These are phyloP conservation scores for Arabis hirsuta DNA, from an alignment of 345 rosid species.

Conservation along the genomic window DNA sequence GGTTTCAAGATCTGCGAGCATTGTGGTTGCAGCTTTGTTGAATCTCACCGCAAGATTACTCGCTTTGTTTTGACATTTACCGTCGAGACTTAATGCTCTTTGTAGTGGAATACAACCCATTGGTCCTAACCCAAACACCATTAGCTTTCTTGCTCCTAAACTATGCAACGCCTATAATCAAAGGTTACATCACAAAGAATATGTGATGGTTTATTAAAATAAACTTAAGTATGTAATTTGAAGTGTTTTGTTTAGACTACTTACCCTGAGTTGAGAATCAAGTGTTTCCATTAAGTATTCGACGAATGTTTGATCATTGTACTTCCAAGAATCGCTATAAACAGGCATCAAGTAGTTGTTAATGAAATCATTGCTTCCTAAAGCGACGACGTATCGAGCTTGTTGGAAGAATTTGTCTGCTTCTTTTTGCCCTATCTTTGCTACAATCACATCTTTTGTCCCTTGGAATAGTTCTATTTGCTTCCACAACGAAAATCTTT, in stretches of 20 bases:
- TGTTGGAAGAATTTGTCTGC: slow-evolving; percentile 75
- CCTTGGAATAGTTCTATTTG: slow-evolving; percentile 85
- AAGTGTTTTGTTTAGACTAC: not conserved
- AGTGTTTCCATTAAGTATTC: slow-evolving; percentile 77
- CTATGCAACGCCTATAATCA: slow-evolving; percentile 61
- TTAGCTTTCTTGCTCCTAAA: slow-evolving; percentile 72
- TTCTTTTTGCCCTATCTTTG: slow-evolving; percentile 56
- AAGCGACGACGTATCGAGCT: slow-evolving; percentile 72
- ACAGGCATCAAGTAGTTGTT: slow-evolving; percentile 96
- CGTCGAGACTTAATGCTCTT: slow-evolving; percentile 72
- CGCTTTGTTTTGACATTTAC: slow-evolving; percentile 71
- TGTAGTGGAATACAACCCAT: slow-evolving; percentile 99
- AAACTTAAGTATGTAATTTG: not conserved
- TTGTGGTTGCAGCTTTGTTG: slow-evolving; percentile 58
- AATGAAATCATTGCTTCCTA: slow-evolving; percentile 98
- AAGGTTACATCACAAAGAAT: not conserved
- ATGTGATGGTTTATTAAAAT: not conserved
- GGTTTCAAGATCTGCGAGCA: slow-evolving; percentile 49
- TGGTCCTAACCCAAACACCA: slow-evolving; percentile 93
- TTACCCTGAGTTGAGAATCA: slow-evolving; percentile 63
- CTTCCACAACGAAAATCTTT: slow-evolving; percentile 68
- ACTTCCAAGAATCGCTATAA: slow-evolving; percentile 83
- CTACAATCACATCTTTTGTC: slow-evolving; percentile 57
- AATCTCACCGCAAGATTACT: slow-evolving; percentile 72
- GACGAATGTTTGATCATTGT: slow-evolving; percentile 72